Conservation (phyloP, 2,329 filamentous ascomycete species). For the Echinosphaeria canescens region DNA sequence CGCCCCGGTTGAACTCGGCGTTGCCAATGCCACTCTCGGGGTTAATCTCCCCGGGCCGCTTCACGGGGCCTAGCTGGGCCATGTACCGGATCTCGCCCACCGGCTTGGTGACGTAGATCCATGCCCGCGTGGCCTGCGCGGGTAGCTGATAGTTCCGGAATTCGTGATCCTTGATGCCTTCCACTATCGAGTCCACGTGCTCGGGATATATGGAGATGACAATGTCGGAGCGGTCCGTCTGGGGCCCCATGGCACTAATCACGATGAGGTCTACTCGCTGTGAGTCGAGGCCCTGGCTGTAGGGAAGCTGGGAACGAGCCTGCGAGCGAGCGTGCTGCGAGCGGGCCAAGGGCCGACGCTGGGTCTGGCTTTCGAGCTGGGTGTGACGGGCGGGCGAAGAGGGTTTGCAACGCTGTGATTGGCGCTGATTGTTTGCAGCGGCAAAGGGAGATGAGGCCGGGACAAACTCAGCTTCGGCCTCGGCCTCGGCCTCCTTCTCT, state of each 20-base stretch:
- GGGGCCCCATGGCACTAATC: slow-evolving; percentile 22
- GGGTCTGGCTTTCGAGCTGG: slow-evolving; percentile 5
- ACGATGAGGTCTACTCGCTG: slow-evolving; percentile 28
- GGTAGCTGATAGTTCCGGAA: slow-evolving; percentile 33
- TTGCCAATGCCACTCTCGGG: slow-evolving; percentile 24
- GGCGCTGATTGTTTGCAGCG: too few species aligned
- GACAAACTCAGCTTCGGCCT: too few species aligned
- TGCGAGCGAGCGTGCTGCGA: slow-evolving; percentile 2
- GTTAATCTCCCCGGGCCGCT: slow-evolving; percentile 22
- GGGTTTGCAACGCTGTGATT: too few species aligned
- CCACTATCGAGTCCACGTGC: slow-evolving; percentile 23
- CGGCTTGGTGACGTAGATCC: slow-evolving; percentile 32
- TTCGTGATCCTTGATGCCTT: slow-evolving; percentile 28
- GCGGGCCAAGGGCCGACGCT: slow-evolving; percentile 5
- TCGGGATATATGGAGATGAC: slow-evolving; percentile 25
- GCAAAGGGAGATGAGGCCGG: too few species aligned
- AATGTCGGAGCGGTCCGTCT: slow-evolving; percentile 27
- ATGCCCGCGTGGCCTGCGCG: slow-evolving; percentile 31
- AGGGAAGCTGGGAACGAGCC: slow-evolving; percentile 9
- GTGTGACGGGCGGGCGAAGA: slow-evolving; percentile 5
- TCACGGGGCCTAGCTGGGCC: slow-evolving; percentile 25
- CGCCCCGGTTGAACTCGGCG: slow-evolving; percentile 22
- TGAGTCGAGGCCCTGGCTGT: slow-evolving; percentile 17
- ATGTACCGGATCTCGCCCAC: slow-evolving; percentile 32
- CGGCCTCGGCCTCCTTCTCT: not conserved